phyloP scores from a whole-genome alignment of 2,329 filamentous ascomycete species.

The Pleurostoma richardsiae region DNA sequence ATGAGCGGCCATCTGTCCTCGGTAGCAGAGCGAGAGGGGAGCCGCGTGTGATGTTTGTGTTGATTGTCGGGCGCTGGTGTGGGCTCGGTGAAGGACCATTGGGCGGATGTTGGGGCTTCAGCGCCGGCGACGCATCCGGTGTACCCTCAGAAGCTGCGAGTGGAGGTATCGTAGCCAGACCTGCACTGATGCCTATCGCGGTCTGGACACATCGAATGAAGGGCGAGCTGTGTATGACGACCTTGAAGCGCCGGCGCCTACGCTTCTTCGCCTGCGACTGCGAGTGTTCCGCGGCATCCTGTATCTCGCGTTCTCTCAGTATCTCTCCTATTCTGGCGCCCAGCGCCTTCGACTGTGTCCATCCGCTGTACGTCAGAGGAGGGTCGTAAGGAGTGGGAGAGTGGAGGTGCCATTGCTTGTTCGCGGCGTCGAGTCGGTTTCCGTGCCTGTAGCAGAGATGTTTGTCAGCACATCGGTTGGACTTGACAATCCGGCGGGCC shows the following conservation, averaged over 20 bases:
- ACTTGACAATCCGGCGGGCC: background rate
- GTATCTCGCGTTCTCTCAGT: conserved; percentile 45
- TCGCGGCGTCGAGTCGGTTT: conserved; percentile 86
- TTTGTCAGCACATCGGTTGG: background rate
- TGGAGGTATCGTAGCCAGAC: conserved; percentile 57
- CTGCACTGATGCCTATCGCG: conserved; percentile 79
- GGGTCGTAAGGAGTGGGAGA: conserved; percentile 94
- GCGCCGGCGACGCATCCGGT: conserved; percentile 11
- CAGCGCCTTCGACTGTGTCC: conserved; percentile 78
- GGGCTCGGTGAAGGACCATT: conserved; percentile 4
- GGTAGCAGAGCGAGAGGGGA: conserved; percentile 1
- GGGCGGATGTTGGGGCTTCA: conserved; percentile 12
- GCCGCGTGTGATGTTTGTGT: conserved; percentile 10
- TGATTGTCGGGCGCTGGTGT: conserved; percentile 11
- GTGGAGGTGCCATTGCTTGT: conserved; percentile 90
- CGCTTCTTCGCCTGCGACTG: conserved; percentile 12
- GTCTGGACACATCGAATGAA: conserved; percentile 92
- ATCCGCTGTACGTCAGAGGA: conserved; percentile 89
- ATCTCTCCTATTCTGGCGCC: conserved; percentile 80
- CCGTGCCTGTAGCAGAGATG: conserved; percentile 62
- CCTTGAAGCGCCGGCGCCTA: conserved; percentile 58
- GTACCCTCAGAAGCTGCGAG: conserved; percentile 16
- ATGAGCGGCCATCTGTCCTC: background rate
- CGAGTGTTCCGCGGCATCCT: conserved; percentile 23
- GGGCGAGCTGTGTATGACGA: conserved; percentile 90